Evolutionary conservation across 768 basidiomycete species (phyloP), one percentile per base, ranked within the genome.

Genomic region (Leccinum rimulosum): DNA sequence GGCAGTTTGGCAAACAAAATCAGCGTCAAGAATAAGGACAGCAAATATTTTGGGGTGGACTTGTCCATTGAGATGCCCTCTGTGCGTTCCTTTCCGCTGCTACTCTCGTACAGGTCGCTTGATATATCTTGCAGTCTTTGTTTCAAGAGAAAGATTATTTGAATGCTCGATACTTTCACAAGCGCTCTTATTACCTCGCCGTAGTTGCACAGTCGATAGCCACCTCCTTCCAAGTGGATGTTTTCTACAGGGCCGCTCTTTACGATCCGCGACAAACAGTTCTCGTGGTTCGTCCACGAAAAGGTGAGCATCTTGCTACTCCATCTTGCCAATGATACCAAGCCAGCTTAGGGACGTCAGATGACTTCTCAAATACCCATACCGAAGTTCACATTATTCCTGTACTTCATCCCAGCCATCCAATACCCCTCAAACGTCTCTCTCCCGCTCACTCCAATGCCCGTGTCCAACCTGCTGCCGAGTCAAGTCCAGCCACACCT

Each of bases 111-210:
- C 19, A 14, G 7, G 31, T 51, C 56, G 10, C 50, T 54, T 53
- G 59, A 57, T 54, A 55, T 52, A 12, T 15, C 33, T 22, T 35
- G 5, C 55, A 91, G 89, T 71, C 65, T 50, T 77, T 97, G n/a
- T 95, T 98, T 67, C 93, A 96, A 76, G 93, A 95, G 68, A 99
- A 98, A 70, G 95, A 98, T 69, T 92, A 93, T 63, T 78, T 94
- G 58, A 88, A 95, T 68, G 83, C 86, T 8, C 84, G 97, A 11
- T 94, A 89, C 71, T 95, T 96, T 70, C 89, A 95, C 70, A 98
- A 98, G 70, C 81, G 92, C 40, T 87, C 93, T 0, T 94, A 89
- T 70, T 99, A 93, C 73, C 82, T 98, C 19, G 89, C 94, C 7
- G 83, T 82, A 4, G 76, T 98, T 49, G 90, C 91, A 2, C 78